Conservation (phyloP, 225 moss, liverwort and hornwort species). For the Physcomitrellopsis africana region DNA sequence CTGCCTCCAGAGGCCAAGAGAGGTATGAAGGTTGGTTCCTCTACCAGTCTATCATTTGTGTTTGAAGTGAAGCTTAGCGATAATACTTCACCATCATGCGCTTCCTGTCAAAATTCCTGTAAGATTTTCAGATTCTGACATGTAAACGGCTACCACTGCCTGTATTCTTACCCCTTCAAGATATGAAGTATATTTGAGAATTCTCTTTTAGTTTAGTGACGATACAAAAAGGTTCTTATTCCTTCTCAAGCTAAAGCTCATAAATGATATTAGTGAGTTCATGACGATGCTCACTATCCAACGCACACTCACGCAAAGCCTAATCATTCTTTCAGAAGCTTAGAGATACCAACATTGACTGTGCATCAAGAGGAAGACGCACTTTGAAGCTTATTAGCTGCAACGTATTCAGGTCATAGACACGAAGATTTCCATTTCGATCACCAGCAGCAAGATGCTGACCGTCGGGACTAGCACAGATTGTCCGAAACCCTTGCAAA, state of each 20-base stretch:
- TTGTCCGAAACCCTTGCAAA: constrained; percentile 69
- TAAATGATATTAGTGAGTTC: neutral
- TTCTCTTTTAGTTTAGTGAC: neutral
- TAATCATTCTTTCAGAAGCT: constrained; percentile 8
- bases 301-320: neutral
- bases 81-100: constrained; percentile 76
- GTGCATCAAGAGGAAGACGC: constrained; percentile 29
- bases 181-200: neutral
- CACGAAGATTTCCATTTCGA: constrained; percentile 70
- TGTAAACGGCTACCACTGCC: constrained; percentile 40
- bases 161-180: constrained; percentile 20
- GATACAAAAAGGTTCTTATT: neutral
- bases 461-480: constrained; percentile 73
- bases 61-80: constrained; percentile 74
- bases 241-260: neutral
- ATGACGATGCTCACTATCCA: constrained; percentile 12
- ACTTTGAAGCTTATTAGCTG: constrained; percentile 75
- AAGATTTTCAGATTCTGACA: constrained; percentile 61
- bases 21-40: constrained; percentile 50
- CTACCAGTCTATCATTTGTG: constrained; percentile 44
- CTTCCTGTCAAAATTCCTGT: constrained; percentile 92
- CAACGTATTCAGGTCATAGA: constrained; percentile 68
- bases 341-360: constrained; percentile 14
- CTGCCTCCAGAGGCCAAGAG: constrained; percentile 79
- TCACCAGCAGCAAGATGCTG: constrained; percentile 85